phyloP scores from a whole-genome alignment of 306 rosid species.

The Malus domestica region ASM211411v1 NC_041793.1:47364001-47364500 shows the following conservation, averaged over 20 bases:
- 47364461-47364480: slow-evolving; percentile 49
- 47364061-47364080: background rate
- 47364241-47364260: slow-evolving; percentile 87
- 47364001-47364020: background rate
- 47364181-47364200: background rate
- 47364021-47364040: background rate
- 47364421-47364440: slow-evolving; percentile 79
- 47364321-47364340: slow-evolving; percentile 66
- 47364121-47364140: background rate
- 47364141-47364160: slow-evolving; percentile 17
- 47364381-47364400: slow-evolving; percentile 56
- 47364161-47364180: slow-evolving; percentile 24
- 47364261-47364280: slow-evolving; percentile 83
- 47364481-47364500: slow-evolving; percentile 52
- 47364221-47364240: slow-evolving; percentile 86
- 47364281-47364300: slow-evolving; percentile 79
- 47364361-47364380: slow-evolving; percentile 61
- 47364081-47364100: background rate
- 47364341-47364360: slow-evolving; percentile 43
- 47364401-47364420: slow-evolving; percentile 78
- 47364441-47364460: slow-evolving; percentile 53
- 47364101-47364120: background rate
- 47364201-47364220: slow-evolving; percentile 69
- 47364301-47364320: slow-evolving; percentile 83
- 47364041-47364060: background rate